phyloP scores from a whole-genome alignment of 2,329 filamentous ascomycete genomes.

The Penicillium crustosum region DNA sequence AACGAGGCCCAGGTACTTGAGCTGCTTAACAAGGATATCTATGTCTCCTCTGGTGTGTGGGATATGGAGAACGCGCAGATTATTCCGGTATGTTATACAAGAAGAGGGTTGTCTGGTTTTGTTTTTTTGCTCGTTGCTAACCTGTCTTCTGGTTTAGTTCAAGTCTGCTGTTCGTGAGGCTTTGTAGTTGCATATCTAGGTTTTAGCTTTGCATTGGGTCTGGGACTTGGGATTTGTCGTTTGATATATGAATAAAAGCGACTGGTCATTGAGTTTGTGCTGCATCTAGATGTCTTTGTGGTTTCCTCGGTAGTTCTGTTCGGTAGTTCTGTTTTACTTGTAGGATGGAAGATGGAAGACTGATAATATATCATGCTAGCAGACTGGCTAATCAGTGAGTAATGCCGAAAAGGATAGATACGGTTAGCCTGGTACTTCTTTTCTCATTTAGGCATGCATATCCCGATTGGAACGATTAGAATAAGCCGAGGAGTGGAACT shows the following conservation, averaged over 20 bases:
- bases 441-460: not conserved
- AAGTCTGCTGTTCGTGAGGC: conserved; percentile 33
- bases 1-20: conserved; percentile 69
- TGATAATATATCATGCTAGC: not conserved
- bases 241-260: not conserved
- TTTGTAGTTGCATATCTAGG: conserved; percentile 11
- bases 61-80: conserved; percentile 65
- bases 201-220: conserved; percentile 2
- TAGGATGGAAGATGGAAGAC: not conserved
- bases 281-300: not conserved
- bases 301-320: not conserved
- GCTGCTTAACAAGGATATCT: conserved; percentile 69
- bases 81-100: conserved; percentile 33
- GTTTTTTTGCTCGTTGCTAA: conserved; percentile 1
- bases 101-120: not conserved
- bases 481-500: not conserved
- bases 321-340: not conserved
- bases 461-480: not conserved
- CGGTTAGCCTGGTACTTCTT: not conserved
- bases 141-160: conserved; percentile 24
- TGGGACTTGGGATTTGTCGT: not conserved
- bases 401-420: not conserved
- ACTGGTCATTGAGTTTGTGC: not conserved
- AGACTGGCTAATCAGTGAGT: not conserved
- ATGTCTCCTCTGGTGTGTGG: conserved; percentile 73